These are phyloP conservation scores for Mucor velutinosus DNA, from an alignment of 371 early-diverging fungal genomes.

Conservation along the genomic window DNA sequence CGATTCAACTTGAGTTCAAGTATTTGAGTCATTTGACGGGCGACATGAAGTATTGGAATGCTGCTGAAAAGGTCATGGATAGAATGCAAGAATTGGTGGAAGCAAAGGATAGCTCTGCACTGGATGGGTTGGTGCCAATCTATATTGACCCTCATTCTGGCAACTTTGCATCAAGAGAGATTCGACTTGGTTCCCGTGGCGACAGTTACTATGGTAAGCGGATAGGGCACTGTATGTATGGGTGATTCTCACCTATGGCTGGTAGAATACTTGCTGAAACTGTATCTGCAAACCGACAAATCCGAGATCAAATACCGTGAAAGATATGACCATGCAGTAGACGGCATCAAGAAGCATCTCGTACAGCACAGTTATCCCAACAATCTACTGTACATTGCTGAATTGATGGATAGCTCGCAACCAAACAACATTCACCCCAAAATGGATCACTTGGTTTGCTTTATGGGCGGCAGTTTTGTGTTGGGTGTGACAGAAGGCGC, in stretches of 20 bases:
- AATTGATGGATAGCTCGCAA: conserved; percentile 40
- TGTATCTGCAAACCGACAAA: conserved; percentile 75
- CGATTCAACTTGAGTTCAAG: conserved; percentile 89
- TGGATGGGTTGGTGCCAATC: conserved; percentile 83
- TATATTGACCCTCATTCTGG: conserved; percentile 57
- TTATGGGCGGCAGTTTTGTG: conserved; percentile 85
- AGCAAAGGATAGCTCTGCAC: conserved; percentile 22
- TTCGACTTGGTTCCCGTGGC: conserved; percentile 79
- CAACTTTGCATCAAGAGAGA: conserved; percentile 52
- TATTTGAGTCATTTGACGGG: conserved; percentile 78
- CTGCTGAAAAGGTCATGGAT: conserved; percentile 70
- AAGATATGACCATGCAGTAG: conserved; percentile 72
- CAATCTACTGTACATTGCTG: conserved; percentile 74
- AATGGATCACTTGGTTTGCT: conserved; percentile 96
- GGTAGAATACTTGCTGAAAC: conserved; percentile 88
- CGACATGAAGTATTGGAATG: conserved; percentile 69
- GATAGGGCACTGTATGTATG: too few relatives aligned
- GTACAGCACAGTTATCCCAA: conserved; percentile 63
- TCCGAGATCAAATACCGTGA: conserved; percentile 65
- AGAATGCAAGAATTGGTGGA: conserved; percentile 50
- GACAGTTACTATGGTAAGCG: conserved; percentile 88
- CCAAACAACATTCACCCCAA: conserved; percentile 56
- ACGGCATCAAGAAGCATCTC: conserved; percentile 75
- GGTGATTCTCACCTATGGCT: background rate
- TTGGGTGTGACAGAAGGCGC: conserved; percentile 73